Base-by-base conservation (phyloP, 2,329 filamentous ascomycete genomes). In the Pseudogymnoascus sp. region DNA sequence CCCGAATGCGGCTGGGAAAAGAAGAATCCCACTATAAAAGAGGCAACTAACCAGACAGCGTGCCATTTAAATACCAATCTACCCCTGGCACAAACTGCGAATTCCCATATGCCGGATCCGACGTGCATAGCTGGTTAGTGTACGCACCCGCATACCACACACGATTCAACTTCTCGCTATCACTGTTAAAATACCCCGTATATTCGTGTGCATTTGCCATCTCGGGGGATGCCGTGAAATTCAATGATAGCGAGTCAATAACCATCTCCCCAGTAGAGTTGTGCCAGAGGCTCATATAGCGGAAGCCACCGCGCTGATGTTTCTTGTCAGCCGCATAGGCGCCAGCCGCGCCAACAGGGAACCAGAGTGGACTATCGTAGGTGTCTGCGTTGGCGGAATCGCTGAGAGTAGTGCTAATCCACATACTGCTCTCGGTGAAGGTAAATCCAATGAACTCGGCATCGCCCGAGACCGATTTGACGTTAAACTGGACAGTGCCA, bases 341-440 rank as follows among this genome's bases (percentile, higher is more conserved):
- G 0, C 79, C 78, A 3, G 73, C 71, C n/a, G 26, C 16, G 11
- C 4, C 72, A 4, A 74, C 73, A 1, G 75, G 67, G 62, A 82
- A 80, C 79, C 79, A 83, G 0, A 83, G 72, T 0, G 76, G 74
- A 60, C 78, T 75, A 59, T 83, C 81, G 10, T 79, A 74, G 0
- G 77, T 79, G 4, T 74, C 72, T 61, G 80, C 76, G 2, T 74
- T 74, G 0, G 78, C 81, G 1, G 77, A 78, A 69, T 82, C 81
- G 64, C 76, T 75, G 6, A 71, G 75, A 29, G 75, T 67, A 3
- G 74, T 75, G 38, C 76, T 80, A 53, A 84, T 79, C 79, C 79
- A 84, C 1, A 81, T 66, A 24, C 66, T 73, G 1, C 71, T 74
- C 64, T 79, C 76, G 0, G 73, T 74, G 63, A 76, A 79, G 2